Percentiles rank a stretch among this genome's conserved stretches.
These are phyloP conservation scores for Oryza glumipatula DNA, from an alignment of 176 grass and related monocot genomes.

Conservation along the genomic window DNA sequence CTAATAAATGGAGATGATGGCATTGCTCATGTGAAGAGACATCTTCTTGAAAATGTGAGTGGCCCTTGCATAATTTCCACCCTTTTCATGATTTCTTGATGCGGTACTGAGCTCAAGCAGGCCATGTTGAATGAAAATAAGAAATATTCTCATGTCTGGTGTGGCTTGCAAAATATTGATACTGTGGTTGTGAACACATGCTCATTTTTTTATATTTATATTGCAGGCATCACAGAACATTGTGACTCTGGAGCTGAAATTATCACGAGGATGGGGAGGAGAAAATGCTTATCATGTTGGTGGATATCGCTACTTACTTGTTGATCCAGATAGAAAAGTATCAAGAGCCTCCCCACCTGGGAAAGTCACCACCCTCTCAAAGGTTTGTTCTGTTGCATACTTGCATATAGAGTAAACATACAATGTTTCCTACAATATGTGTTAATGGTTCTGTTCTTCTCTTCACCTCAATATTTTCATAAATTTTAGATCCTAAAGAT, in stretches of 20 bases:
- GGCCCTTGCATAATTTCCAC: constrained; percentile 7
- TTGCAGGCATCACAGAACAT: constrained; percentile 83
- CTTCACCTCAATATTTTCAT: not conserved
- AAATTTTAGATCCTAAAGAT: not conserved
- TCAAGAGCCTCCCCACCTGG: constrained; percentile 92
- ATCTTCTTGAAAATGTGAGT: constrained; percentile 91
- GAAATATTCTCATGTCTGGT: not conserved
- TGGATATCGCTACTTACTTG: constrained; percentile 87
- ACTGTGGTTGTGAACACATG: constrained; percentile 43
- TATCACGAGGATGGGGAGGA: constrained; percentile 89
- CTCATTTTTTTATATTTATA: constrained; percentile 27
- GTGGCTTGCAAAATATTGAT: constrained; percentile 6
- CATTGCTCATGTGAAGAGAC: constrained; percentile 72
- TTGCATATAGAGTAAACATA: not conserved
- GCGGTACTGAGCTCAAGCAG: not conserved
- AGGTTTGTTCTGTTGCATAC: constrained; percentile 51
- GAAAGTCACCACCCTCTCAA: constrained; percentile 91
- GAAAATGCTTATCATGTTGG: constrained; percentile 96
- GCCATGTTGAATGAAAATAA: constrained; percentile 3
- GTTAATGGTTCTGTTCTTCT: not conserved
- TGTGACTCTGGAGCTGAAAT: constrained; percentile 76
- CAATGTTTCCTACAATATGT: not conserved
- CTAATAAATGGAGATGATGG: constrained; percentile 80
- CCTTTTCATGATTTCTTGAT: constrained; percentile 19
- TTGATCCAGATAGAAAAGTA: constrained; percentile 70